Conservation (phyloP, 495 filamentous ascomycete species). For the Penicillium paxilli region DNA sequence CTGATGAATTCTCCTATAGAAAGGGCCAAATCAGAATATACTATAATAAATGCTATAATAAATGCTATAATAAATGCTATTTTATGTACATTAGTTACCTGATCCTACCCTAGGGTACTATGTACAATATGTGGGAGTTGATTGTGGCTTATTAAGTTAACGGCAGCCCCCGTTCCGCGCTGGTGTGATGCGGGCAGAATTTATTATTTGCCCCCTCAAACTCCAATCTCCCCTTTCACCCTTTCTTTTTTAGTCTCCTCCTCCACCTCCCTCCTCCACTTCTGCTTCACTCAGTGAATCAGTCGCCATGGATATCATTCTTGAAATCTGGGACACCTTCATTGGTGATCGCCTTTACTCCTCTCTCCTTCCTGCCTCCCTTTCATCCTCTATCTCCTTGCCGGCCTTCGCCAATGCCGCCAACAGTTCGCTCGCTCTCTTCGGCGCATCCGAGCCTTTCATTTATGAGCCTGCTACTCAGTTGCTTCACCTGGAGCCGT, state of each 20-base stretch:
- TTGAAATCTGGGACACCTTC: constrained; percentile 83
- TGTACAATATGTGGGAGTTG: too few relatives aligned
- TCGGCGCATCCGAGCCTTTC: constrained; percentile 48
- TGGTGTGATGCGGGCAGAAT: constrained; percentile 38
- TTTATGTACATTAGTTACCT: too few relatives aligned
- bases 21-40: too few relatives aligned
- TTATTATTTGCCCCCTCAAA: constrained; percentile 26
- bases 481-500: constrained; percentile 68
- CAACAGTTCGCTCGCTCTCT: constrained; percentile 44
- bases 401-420: constrained; percentile 38
- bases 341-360: constrained; percentile 83
- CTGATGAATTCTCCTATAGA: too few relatives aligned
- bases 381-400: constrained; percentile 48
- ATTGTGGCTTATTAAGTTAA: constrained; percentile 21
- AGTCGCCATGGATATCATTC: constrained; percentile 78
- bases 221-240: constrained; percentile 8
- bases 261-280: neutral
- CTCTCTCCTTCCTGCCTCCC: constrained; percentile 60
- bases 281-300: neutral
- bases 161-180: constrained; percentile 40
- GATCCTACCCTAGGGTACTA: too few relatives aligned
- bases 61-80: too few relatives aligned
- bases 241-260: constrained; percentile 2
- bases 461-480: constrained; percentile 72
- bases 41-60: too few relatives aligned